These are phyloP conservation scores for Amanita rubescens DNA, from an alignment of 768 basidiomycete species.

Conservation along the genomic window DNA sequence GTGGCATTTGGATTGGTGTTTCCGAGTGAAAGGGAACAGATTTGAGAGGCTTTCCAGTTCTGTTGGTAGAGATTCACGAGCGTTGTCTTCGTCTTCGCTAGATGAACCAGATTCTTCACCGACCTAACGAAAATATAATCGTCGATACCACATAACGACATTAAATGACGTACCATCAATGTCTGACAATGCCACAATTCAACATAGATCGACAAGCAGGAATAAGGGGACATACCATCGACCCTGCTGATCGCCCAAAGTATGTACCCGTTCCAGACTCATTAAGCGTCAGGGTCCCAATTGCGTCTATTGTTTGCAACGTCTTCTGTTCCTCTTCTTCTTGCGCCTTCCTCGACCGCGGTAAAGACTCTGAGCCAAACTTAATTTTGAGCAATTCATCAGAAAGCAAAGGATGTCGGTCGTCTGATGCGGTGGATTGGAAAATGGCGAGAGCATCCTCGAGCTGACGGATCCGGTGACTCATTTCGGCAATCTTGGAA, in stretches of 20 bases:
- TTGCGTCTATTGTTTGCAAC: constrained; percentile 39
- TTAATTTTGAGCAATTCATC: constrained; percentile 74
- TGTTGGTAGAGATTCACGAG: constrained; percentile 15
- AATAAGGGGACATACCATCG: constrained; percentile 35
- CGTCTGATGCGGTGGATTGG: constrained; percentile 49
- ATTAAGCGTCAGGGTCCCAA: constrained; percentile 58
- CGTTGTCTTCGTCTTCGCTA: constrained; percentile 20
- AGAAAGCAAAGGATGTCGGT: constrained; percentile 57
- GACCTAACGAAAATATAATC: constrained; percentile 15
- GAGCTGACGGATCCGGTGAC: constrained; percentile 65
- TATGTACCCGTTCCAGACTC: constrained; percentile 54
- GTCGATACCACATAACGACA: background rate
- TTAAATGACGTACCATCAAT: constrained; percentile 17
- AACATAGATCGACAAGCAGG: background rate
- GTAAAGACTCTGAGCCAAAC: constrained; percentile 45
- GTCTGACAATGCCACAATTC: constrained; percentile 20
- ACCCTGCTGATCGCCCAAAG: constrained; percentile 57
- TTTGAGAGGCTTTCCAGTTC: constrained; percentile 31
- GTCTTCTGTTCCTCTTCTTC: constrained; percentile 28
- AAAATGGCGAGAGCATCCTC: constrained; percentile 62
- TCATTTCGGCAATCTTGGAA: constrained; percentile 75
- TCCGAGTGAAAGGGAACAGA: constrained; percentile 32
- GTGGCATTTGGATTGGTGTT: constrained; percentile 20
- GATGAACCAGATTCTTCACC: constrained; percentile 24
- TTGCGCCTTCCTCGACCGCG: constrained; percentile 8